Base-by-base conservation (phyloP, 108 stramenopile species). In the Mediolabrus comicus region DNA sequence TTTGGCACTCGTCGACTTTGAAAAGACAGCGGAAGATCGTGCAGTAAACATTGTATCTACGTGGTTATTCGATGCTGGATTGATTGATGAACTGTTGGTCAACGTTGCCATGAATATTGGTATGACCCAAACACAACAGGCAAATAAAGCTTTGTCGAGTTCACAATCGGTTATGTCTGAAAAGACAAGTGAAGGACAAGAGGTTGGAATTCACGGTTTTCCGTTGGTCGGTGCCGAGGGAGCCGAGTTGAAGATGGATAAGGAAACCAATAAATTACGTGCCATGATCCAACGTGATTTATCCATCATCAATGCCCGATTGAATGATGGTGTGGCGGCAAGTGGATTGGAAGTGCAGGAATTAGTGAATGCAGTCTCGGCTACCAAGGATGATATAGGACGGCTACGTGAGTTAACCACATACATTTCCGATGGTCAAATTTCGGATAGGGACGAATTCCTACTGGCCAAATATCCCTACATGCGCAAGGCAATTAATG, bases 311-410 rank as follows among this genome's bases (percentile, higher is more conserved):
- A 92, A 95, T 82, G 73, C 90, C 11, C 71, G 93, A 22, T 67
- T 95, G 60, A 95, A 95, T 35, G 93, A 95, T 66, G 93, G 93
- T 61, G 93, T 95, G 11, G 93, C 93, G 2, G 93, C 93, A 3
- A 81, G 82, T 22, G 93, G 93, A 31, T 62, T 78, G 14, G 93
- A 95, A 69, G 93, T 95, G 0, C 93, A 95, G 66, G 93, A 95
- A 74, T 67, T 95, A 14, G 93, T 95, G 43, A 90, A 92, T 77
- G 87, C 90, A 34, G 93, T 95, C 38, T 69, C 77, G 24, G 76
- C 86, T 16, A 90, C 91, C 75, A 90, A 92, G 77, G 84, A 81
- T 53, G 93, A 95, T 60, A 69, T 95, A 26, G 89, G 87, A 12
- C 72, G 85, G 52, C 65, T 95, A 54, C 77, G 93, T n/a, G 88